Evolutionary conservation across 2,329 filamentous ascomycete species (phyloP).

Genomic region (Aspergillus pseudotamarii): DNA sequence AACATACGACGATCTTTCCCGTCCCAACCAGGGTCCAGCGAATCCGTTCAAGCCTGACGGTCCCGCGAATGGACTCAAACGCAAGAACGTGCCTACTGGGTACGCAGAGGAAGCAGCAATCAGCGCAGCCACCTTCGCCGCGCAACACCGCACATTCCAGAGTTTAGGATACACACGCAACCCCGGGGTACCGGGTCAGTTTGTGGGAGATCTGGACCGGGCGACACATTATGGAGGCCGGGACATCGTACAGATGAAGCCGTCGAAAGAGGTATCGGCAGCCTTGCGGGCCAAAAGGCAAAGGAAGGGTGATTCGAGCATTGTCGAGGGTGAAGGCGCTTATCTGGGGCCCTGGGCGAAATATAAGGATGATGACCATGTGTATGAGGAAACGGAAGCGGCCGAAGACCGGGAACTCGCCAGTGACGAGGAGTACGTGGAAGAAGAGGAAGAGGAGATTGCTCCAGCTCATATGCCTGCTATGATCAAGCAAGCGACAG

Average conservation of each 20-base stretch:
- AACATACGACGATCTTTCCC: conserved; percentile 71
- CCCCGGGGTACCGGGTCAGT: conserved; percentile 46
- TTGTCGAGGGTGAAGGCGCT: conserved; percentile 82
- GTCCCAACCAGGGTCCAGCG: conserved; percentile 66
- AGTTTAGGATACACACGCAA: conserved; percentile 59
- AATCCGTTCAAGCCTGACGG: conserved; percentile 74
- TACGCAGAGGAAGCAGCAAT: conserved; percentile 85
- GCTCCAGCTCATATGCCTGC: conserved; percentile 54
- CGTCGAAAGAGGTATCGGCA: conserved; percentile 72
- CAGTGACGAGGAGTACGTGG: conserved; percentile 77
- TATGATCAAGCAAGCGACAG: conserved; percentile 54
- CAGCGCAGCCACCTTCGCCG: conserved; percentile 86
- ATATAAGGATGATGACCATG: conserved; percentile 74
- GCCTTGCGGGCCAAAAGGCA: conserved; percentile 74
- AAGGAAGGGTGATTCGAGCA: conserved; percentile 77
- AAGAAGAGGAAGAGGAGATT: conserved; percentile 63
- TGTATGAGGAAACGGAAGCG: conserved; percentile 67
- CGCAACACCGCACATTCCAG: conserved; percentile 82
- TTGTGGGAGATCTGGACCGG: conserved; percentile 52
- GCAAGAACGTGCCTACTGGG: conserved; percentile 83
- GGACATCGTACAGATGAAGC: conserved; percentile 57
- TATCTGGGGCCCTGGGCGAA: conserved; percentile 96
- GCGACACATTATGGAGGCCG: conserved; percentile 50
- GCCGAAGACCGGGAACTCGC: conserved; percentile 71
- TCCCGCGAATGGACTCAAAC: conserved; percentile 60